Evolutionary conservation across 1,284 basidiomycete species (phyloP).

Genomic region (Ceratobasidium sp.): DNA sequence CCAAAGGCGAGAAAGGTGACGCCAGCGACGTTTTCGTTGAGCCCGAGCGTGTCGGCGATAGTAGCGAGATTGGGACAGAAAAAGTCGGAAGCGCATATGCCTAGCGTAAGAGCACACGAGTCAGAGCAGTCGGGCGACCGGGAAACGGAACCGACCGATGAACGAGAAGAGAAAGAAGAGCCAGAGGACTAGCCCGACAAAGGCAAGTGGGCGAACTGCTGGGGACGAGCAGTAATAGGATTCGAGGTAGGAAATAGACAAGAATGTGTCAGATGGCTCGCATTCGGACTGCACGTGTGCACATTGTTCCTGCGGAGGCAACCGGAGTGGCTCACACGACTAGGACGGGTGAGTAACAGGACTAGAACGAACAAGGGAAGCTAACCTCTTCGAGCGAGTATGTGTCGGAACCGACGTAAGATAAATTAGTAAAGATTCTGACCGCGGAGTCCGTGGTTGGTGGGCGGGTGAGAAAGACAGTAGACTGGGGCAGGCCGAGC

Average conservation of each 20-base stretch:
- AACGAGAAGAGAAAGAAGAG: slow-evolving; percentile 83
- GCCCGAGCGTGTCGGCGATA: slow-evolving; percentile 81
- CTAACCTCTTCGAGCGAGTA: slow-evolving; percentile 25
- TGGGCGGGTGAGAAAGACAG: neutral
- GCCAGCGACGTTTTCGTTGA: slow-evolving; percentile 91
- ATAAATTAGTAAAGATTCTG: neutral
- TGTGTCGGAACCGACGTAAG: slow-evolving; percentile 6
- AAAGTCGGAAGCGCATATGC: slow-evolving; percentile 94
- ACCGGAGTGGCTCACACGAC: slow-evolving; percentile 72
- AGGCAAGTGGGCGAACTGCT: slow-evolving; percentile 67
- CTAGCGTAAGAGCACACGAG: slow-evolving; percentile 64
- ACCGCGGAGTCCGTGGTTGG: slow-evolving; percentile 11
- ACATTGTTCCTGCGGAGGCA: slow-evolving; percentile 72
- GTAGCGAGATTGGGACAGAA: slow-evolving; percentile 95
- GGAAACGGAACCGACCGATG: slow-evolving; percentile 53
- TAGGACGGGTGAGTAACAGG: slow-evolving; percentile 24
- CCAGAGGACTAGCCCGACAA: slow-evolving; percentile 76
- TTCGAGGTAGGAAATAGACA: slow-evolving; percentile 75
- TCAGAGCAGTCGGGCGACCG: neutral
- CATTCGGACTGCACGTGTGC: slow-evolving; percentile 69
- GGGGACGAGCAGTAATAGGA: slow-evolving; percentile 75
- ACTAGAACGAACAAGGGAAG: neutral
- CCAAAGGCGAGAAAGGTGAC: slow-evolving; percentile 95
- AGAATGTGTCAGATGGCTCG: slow-evolving; percentile 68
- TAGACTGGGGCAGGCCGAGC: neutral